phyloP scores from a whole-genome alignment of 805 yeast species.

The Groenewaldozyma salmanticensis region DNA sequence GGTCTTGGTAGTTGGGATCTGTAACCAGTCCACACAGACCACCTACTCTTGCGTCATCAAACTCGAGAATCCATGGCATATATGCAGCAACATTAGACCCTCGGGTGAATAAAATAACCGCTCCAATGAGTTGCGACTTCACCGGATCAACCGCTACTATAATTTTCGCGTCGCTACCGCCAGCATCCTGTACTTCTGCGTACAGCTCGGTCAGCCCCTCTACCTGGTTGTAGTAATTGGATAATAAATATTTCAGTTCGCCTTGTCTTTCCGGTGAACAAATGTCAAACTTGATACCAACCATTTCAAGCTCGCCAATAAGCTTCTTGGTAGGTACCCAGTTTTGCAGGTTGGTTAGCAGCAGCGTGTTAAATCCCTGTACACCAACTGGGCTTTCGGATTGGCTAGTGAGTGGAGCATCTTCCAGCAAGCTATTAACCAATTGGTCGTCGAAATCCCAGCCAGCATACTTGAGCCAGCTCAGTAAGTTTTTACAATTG shows the following conservation, averaged over 20 bases:
- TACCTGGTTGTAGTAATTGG: conserved; percentile 17
- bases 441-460: conserved; percentile 14
- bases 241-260: conserved; percentile 35
- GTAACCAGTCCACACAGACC: conserved; percentile 45
- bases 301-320: conserved; percentile 44
- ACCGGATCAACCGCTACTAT: conserved; percentile 47
- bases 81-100: conserved; percentile 36
- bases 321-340: conserved; percentile 50
- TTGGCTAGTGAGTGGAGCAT: neutral
- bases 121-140: conserved; percentile 42
- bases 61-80: conserved; percentile 44
- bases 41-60: conserved; percentile 31
- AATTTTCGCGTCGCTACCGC: conserved; percentile 32
- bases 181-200: conserved; percentile 15
- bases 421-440: conserved; percentile 1
- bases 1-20: conserved; percentile 40
- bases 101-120: conserved; percentile 31
- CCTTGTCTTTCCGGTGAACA: conserved; percentile 27
- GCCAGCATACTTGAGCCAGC: conserved; percentile 20
- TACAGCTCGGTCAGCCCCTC: conserved; percentile 20
- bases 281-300: conserved; percentile 49
- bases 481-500: conserved; percentile 5
- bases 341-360: conserved; percentile 31
- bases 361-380: conserved; percentile 23
- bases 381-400: conserved; percentile 1